phyloP scores from a whole-genome alignment of 2,329 filamentous ascomycete genomes.

The Erysiphe pisi region DNA sequence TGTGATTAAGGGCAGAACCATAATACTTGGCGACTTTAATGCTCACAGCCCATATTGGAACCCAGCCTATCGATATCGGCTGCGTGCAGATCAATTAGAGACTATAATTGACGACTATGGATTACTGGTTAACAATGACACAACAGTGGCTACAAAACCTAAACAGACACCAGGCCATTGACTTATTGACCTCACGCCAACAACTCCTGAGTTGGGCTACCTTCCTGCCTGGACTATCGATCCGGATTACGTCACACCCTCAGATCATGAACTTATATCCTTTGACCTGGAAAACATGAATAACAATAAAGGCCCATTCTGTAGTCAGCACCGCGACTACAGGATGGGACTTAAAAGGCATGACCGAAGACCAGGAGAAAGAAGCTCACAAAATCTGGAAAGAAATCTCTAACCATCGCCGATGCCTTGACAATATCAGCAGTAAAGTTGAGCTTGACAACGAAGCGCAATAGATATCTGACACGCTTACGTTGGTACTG shows the following conservation, averaged over 20 bases:
- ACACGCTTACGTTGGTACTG: neutral
- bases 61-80: neutral
- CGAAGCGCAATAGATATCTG: neutral
- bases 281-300: neutral
- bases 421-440: neutral
- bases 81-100: neutral
- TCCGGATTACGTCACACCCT: neutral
- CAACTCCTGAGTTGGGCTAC: neutral
- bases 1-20: neutral
- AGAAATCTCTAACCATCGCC: neutral
- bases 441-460: neutral
- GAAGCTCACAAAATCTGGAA: neutral
- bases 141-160: neutral
- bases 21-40: neutral
- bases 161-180: neutral
- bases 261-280: neutral
- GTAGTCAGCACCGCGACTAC: neutral
- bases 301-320: neutral
- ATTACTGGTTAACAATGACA: neutral
- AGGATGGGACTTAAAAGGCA: neutral
- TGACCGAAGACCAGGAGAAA: neutral
- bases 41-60: conserved; percentile 1
- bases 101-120: neutral
- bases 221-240: neutral
- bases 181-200: neutral